Base-by-base conservation (phyloP, 345 rosid species). In the Pistacia vera region DNA sequence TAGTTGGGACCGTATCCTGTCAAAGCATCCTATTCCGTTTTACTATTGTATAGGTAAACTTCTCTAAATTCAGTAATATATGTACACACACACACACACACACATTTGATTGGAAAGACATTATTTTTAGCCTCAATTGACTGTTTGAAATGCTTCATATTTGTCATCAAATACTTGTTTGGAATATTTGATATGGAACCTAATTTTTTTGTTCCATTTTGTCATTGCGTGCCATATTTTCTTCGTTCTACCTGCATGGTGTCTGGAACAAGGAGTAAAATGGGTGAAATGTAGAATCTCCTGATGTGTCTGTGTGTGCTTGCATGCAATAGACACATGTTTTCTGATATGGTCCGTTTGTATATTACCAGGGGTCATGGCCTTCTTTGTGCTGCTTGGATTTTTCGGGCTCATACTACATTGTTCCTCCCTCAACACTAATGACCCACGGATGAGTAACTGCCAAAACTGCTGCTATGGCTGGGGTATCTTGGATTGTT, bases 391-490 rank as follows among this genome's bases (percentile, higher is more conserved):
- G 79, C 83, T 96, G 78, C 90, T 88, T 78, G 99, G 99, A 14
- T 87, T 96, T 86, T 90, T 92, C 17, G 97, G 98, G 54, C 86
- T 93, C 80, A 86, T 96, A 44, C 78, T 96, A 60, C 98, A 96
- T 56, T 96, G 99, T 82, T 88, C 97, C 58, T 75, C 97, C 79
- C 79, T 96, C 71, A 91, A 91, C 69, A 81, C 83, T 70, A 93
- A 88, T 63, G 97, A 96, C 70, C 95, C 98, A 28, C 83, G 93
- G 69, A 93, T 93, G 97, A 95, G 92, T 70, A 93, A 95, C 62
- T 93, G 99, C 83, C 98, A 92, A 81, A 92, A 93, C 80, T 92
- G 98, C 88, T 96, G 97, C 79, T 96, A 96, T 71, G 98, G 99
- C 54, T 91, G 98, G 99, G 98, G 98, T 49, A 85, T 93, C 80